Evolutionary conservation across 164 flowering plant species (phyloP), one percentile per base, ranked within the genome.

Genomic region (Magnolia changhungtana): DNA sequence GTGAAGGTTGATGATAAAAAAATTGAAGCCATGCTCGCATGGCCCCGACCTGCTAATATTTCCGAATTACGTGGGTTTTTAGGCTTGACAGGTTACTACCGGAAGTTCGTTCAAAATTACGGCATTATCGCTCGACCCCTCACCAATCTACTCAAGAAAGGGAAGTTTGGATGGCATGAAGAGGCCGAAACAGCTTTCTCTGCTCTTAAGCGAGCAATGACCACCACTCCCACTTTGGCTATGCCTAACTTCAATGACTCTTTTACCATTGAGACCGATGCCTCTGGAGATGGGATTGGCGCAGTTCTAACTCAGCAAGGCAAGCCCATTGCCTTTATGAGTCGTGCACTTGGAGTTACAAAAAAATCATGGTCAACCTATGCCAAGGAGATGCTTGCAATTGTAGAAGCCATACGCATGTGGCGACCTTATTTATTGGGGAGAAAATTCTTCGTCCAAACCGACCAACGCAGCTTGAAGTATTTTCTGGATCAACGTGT

Each of bases 11-110:
- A 74, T 71, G 31, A 49, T 2, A 0, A 13, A 1, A 74, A 75
- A 55, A 67, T 81, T 23, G 11, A 2, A 52, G 61, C 51, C 5
- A 72, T 77, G 68, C 0, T n/a, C 0, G 21, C 55, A 1, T 77
- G 82, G 80, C 78, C 82, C 7, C 10, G 0, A 1, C 82, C 77
- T 2, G 50, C 51, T 0, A 50, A 50, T 52, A 8, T 77, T 0
- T 23, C 7, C 4, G 19, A 23, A 18, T 29, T 73, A 1, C 19
- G 74, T 16, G 80, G 77, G 1, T 80, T 77, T 52, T 64, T 74
- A 7, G 67, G 75, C 2, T 18, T 80, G 1, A 37, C 77, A 6
- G 75, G 79, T 1, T 80, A 80, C 31, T 80, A 77, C n/a, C 45
- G 75, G 19, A 63, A 50, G 58, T 80, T 77, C 37, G 14, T 77